These are phyloP conservation scores for Euphorbia lathyris DNA, from an alignment of 345 rosid species.

Conservation along the genomic window DNA sequence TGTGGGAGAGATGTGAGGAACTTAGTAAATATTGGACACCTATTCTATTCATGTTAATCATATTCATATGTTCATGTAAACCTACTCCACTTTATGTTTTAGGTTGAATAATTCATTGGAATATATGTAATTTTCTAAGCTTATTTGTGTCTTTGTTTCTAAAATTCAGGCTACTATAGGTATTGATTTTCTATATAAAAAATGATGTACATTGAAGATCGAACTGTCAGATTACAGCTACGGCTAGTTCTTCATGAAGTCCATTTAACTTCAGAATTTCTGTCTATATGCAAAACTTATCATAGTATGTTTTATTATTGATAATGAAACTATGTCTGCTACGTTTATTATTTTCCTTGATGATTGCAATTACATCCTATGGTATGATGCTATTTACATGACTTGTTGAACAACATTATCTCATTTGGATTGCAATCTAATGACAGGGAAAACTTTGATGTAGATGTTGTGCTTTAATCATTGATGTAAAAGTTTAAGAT, in stretches of 20 bases:
- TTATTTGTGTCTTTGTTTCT: background rate
- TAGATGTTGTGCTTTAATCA: background rate
- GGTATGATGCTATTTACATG: no score
- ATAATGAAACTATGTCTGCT: background rate
- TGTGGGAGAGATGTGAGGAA: background rate
- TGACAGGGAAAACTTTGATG: no score
- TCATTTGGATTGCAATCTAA: background rate
- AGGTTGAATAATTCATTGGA: background rate
- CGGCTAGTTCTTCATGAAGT: constrained; percentile 9
- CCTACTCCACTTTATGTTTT: no score
- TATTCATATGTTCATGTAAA: no score
- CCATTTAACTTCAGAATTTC: background rate
- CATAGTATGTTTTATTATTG: background rate
- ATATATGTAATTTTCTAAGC: background rate
- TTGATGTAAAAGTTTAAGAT: background rate
- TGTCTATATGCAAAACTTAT: background rate
- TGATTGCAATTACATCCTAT: no score
- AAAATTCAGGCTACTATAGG: constrained; percentile 23
- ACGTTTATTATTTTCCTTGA: no score
- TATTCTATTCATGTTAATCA: background rate
- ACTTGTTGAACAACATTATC: no score
- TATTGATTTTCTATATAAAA: constrained; percentile 26
- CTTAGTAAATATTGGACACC: background rate
- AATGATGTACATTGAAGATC: constrained; percentile 24
- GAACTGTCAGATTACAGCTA: constrained; percentile 25